Base-by-base conservation (phyloP, 306 rosid species). In the Cicer cuneatum region DNA sequence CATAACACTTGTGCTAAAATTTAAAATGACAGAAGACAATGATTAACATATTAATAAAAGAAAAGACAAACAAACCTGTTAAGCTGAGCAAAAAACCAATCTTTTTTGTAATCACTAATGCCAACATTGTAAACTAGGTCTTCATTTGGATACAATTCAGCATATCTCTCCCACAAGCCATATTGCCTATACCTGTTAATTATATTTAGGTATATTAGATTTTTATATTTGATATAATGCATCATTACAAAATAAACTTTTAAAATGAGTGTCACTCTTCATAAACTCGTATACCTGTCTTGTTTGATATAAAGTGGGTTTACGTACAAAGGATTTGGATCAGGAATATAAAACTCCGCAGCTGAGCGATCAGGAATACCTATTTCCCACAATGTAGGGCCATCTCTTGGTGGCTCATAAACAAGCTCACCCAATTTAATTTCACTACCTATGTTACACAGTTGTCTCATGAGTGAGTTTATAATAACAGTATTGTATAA, bases 361-460 rank as follows among this genome's bases (percentile, higher is more conserved):
- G 97, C 97, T 8, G 91, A 69, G 35, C 97, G 97, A 78, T 93
- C 91, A n/a, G 98, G 98, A 48, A 85, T 78, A 39, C 97, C 97
- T 61, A 93, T 93, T 87, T 93, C 98, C 98, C 98, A 93, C 51
- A 88, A 54, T 16, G 98, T 93, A 2, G 96, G 89, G 11, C 96
- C 98, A 76, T 85, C 86, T 84, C 98, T 89, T 51, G 90, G 97
- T 2, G 97, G 90, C 24, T 88, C 87, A 69, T 84, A 88, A 2
- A 85, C 89, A 69, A 87, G 69, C 45, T 85, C 86, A 52, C 92
- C 94, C 37, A 88, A 29, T 15, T 86, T 82, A 57, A 85, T 85
- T 10, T 76, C 80, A 71, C 74, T 7, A 16, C 91, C 97, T 93
- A 45, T 47, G 29, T 49, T 7, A 43, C 72, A 80, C 12, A 43